These are phyloP conservation scores for Aegilops sharonensis DNA, from an alignment of 176 grass and related monocot species.

Conservation along the genomic window DNA sequence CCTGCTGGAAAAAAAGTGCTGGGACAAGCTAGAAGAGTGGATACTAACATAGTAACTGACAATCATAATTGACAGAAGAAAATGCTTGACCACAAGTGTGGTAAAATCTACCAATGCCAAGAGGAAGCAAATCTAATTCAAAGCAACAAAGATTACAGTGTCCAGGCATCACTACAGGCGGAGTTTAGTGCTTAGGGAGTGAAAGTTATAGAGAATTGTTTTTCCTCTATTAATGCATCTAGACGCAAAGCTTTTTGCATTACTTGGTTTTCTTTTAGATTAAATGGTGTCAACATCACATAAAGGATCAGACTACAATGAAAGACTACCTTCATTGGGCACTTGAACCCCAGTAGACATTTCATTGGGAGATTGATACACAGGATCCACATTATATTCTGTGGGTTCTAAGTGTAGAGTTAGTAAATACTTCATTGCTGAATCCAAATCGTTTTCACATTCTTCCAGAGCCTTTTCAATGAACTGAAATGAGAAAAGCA, in stretches of 20 bases:
- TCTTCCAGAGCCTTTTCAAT: conserved; percentile 51
- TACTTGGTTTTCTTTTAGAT: background rate
- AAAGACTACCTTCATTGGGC: conserved; percentile 24
- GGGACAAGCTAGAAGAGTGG: background rate
- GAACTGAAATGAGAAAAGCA: conserved; percentile 43
- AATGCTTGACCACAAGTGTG: background rate
- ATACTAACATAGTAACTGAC: background rate
- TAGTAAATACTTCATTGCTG: conserved; percentile 48
- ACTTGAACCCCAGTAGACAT: conserved; percentile 37
- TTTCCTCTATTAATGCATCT: background rate
- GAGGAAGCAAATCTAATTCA: background rate
- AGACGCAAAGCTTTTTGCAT: background rate
- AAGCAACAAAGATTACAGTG: background rate
- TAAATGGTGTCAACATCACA: background rate
- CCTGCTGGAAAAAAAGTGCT: background rate
- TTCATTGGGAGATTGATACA: conserved; percentile 12
- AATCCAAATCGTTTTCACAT: conserved; percentile 56
- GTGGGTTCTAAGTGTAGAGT: conserved; percentile 23
- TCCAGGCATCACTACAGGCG: background rate
- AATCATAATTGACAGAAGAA: background rate
- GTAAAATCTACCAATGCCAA: background rate
- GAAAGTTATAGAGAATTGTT: background rate
- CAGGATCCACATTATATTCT: conserved; percentile 21
- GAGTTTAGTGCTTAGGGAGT: background rate
- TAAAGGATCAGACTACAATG: background rate